Base-by-base conservation (phyloP, 192 early-diverging fungal genomes). In the Coemansia sp. region DNA sequence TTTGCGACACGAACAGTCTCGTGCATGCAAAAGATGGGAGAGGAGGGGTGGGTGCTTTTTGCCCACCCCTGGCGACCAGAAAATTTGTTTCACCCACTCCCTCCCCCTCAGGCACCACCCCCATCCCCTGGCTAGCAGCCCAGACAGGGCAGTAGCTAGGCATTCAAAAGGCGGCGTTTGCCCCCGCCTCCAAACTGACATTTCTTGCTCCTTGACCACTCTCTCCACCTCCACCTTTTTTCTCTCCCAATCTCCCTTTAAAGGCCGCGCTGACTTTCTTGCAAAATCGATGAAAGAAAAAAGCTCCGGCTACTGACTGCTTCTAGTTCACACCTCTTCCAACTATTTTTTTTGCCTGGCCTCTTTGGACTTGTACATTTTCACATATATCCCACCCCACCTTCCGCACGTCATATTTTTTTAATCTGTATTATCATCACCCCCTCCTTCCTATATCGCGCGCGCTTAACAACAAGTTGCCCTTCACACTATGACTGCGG, bases 141-240 rank as follows among this genome's bases (percentile, higher is more conserved):
- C 55, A 51, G 46, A 20, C 19, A 48, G 40, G 46, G 46, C 19
- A 48, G 40, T 41, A 41, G 40, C 46, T 9, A 20, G 46, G 46
- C 31, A 58, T 58, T 58, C 27, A 58, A 58, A 58, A 31, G 55
- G 55, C 55, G 55, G 55, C 55, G 55, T 32, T 58, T 58, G 55
- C 55, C 51, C 55, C 29, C 29, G 29, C 55, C 55, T 31, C 29
- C 55, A 58, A 17, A 58, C 55, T 58, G 46, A 6, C 19, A 48
- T 48, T 20, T 48, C 46, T 58, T 4, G 27, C 29, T 58, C 55
- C 31, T 58, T 58, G 55, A 58, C 55, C 29, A 58, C 55, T 55
- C 55, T 17, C 27, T n/a, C 17, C 55, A 29, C 15, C 29, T 12
- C 29, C 48, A 22, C 48, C 5, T 58, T n/a, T 32, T 32, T 58